phyloP scores from a whole-genome alignment of 352 stramenopile species.

The Globisporangium yorkense region DNA sequence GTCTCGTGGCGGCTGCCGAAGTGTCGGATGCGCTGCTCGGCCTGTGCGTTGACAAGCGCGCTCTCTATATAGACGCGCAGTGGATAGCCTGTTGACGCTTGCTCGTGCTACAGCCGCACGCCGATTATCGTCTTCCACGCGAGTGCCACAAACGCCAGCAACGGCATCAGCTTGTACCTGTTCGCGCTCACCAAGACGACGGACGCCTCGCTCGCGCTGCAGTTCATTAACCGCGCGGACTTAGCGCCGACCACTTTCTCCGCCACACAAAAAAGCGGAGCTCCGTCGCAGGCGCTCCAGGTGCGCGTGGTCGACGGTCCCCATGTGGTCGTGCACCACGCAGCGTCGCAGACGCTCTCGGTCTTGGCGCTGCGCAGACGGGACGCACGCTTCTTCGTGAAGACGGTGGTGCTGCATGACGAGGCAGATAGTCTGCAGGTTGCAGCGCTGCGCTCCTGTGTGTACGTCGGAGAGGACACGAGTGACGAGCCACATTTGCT shows the following conservation, averaged over 20 bases:
- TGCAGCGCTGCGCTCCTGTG: conserved; percentile 6
- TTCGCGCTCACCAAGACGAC: conserved; percentile 2
- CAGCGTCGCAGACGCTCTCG: background rate
- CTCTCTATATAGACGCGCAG: background rate
- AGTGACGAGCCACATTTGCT: conserved; percentile 13
- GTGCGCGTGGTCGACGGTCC: conserved; percentile 32
- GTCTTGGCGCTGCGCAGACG: conserved; percentile 20
- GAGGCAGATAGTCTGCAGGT: background rate
- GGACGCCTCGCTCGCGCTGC: background rate
- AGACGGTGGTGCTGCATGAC: conserved; percentile 8
- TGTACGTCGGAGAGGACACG: background rate
- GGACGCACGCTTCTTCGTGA: conserved; percentile 18
- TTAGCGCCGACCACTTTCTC: background rate
- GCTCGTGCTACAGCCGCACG: background rate
- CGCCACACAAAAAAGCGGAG: no score
- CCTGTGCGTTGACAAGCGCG: conserved; percentile 19
- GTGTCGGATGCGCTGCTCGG: conserved; percentile 32
- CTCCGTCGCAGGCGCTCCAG: conserved; percentile 14
- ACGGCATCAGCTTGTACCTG: conserved; percentile 7
- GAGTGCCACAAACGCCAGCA: background rate
- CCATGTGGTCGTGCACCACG: conserved; percentile 24
- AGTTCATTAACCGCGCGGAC: conserved; percentile 16
- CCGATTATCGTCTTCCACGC: conserved; percentile 12
- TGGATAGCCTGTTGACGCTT: background rate
- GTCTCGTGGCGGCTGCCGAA: conserved; percentile 31